A percentile compares a stretch with the other conserved stretches of the same genome.
Evolutionary conservation across 306 rosid genomes (phyloP).

Genomic region (Acacia crassicarpa): DNA sequence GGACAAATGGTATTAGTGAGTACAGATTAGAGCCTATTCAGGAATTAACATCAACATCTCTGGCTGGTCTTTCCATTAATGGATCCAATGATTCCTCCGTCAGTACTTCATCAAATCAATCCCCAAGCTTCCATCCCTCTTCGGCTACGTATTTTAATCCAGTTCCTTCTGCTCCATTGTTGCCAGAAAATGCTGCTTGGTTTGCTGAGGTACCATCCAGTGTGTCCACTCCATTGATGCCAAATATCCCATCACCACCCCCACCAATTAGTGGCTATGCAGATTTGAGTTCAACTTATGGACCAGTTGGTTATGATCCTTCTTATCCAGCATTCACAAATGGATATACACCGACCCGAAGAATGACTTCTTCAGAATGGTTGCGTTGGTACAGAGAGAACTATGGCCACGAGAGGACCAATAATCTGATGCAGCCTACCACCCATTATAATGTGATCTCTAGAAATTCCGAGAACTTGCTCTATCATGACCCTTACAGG

Average conservation of each 20-base stretch:
- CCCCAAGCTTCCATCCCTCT: conserved; percentile 35
- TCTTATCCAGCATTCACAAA: conserved; percentile 39
- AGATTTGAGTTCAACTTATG: conserved; percentile 54
- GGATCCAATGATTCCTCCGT: conserved; percentile 41
- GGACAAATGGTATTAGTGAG: conserved; percentile 36
- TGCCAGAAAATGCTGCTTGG: conserved; percentile 79
- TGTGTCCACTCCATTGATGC: conserved; percentile 34
- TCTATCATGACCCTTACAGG: conserved; percentile 39
- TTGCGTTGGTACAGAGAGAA: conserved; percentile 82
- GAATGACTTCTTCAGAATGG: conserved; percentile 96
- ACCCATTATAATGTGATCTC: conserved; percentile 36
- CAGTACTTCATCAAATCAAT: conserved; percentile 20
- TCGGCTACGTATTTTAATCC: conserved; percentile 67
- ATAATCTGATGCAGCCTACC: conserved; percentile 47
- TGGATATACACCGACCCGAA: conserved; percentile 53
- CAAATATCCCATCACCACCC: conserved; percentile 1
- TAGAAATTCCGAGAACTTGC: conserved; percentile 41
- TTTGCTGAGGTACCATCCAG: conserved; percentile 43
- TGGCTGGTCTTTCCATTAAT: conserved; percentile 48
- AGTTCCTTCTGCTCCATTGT: conserved; percentile 85
- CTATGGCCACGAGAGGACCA: conserved; percentile 39
- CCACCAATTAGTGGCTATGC: conserved; percentile 41
- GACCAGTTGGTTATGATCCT: conserved; percentile 47
- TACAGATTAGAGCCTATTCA: conserved; percentile 62
- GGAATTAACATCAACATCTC: conserved; percentile 52